Evolutionary conservation across 78 protist species (phyloP).

Genomic region (Guillardia theta): DNA sequence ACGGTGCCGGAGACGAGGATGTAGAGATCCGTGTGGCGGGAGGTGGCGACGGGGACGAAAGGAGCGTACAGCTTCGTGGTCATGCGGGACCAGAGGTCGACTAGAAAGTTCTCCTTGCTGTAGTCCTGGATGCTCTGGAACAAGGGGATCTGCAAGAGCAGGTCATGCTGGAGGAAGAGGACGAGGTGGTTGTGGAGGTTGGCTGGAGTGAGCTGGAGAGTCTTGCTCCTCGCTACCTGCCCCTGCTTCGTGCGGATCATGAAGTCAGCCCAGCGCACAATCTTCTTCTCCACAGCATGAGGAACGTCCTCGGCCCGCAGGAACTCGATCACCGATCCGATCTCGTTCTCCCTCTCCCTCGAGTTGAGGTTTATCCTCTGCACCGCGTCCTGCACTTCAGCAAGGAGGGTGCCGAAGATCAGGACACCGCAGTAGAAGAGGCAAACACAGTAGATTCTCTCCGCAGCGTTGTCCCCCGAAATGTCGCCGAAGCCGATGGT

Average conservation of each 20-base stretch:
- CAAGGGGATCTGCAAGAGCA: not conserved
- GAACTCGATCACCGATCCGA: not conserved
- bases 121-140: not conserved
- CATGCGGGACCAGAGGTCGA: not conserved
- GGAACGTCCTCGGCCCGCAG: not conserved
- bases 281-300: not conserved
- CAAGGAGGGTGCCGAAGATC: not conserved
- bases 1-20: not conserved
- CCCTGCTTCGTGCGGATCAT: not conserved
- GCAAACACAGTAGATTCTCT: not conserved
- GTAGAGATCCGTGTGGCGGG: not conserved
- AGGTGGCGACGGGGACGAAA: not conserved
- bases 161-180: not conserved
- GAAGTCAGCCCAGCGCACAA: not conserved
- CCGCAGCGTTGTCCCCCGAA: not conserved
- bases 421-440: not conserved
- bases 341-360: not conserved
- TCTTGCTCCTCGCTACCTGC: not conserved
- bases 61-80: not conserved
- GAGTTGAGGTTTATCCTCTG: not conserved
- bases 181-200: not conserved
- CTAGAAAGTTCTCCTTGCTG: not conserved
- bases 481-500: constrained; percentile 30
- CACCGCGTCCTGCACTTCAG: not conserved
- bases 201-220: not conserved